Evolutionary conservation across 345 rosid genomes (phyloP).

Genomic region (Linum lewisii): DNA sequence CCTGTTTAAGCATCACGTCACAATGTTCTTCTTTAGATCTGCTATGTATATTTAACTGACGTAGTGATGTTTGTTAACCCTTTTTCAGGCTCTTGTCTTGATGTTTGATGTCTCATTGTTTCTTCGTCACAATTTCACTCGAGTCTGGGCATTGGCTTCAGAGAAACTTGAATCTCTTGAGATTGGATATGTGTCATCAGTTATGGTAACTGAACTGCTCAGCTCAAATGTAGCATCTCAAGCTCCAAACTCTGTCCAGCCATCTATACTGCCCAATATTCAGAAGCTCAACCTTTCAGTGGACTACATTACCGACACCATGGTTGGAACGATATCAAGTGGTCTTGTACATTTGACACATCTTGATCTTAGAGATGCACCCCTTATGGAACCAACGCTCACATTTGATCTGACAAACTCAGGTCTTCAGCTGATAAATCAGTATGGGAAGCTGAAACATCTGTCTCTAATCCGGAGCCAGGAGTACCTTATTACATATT

Average conservation of each 20-base stretch:
- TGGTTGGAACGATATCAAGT: slow-evolving; percentile 60
- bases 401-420: slow-evolving; percentile 68
- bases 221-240: slow-evolving; percentile 32
- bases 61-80: background rate
- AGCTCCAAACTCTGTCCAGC: slow-evolving; percentile 22
- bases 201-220: slow-evolving; percentile 64
- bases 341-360: slow-evolving; percentile 57
- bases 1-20: background rate
- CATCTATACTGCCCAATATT: slow-evolving; percentile 46
- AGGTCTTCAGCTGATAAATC: slow-evolving; percentile 79
- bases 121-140: slow-evolving; percentile 52
- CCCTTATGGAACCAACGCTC: slow-evolving; percentile 53
- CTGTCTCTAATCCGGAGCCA: slow-evolving; percentile 79
- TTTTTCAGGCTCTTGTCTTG: slow-evolving; percentile 48
- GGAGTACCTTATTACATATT: slow-evolving; percentile 54
- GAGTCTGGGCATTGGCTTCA: slow-evolving; percentile 64
- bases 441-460: slow-evolving; percentile 61
- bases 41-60: background rate
- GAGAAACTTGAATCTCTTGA: slow-evolving; percentile 68
- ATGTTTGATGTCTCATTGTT: slow-evolving; percentile 75
- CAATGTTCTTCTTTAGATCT: slow-evolving; percentile 6
- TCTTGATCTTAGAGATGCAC: slow-evolving; percentile 86
- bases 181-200: slow-evolving; percentile 74
- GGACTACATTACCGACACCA: slow-evolving; percentile 63
- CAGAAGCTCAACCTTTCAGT: slow-evolving; percentile 67